phyloP scores from a whole-genome alignment of 148 eudicot species.

The Gaultheria prostrata region DNA sequence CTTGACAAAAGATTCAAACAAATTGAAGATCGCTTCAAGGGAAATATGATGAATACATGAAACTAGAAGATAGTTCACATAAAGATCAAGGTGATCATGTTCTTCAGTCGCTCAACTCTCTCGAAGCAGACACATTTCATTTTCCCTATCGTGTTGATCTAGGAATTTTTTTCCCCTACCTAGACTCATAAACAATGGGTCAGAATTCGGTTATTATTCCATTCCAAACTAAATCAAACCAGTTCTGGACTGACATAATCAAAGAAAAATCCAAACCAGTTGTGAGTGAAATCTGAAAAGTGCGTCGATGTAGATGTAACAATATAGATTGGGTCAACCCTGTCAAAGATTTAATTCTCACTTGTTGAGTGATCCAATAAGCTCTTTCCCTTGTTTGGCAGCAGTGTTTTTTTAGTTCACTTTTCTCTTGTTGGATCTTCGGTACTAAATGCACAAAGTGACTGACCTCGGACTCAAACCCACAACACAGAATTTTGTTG shows the following conservation, averaged over 20 bases:
- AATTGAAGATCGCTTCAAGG: background rate
- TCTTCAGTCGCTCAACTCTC: background rate
- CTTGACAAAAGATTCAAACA: background rate
- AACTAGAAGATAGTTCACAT: background rate
- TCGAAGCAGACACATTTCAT: background rate
- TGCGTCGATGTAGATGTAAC: no score
- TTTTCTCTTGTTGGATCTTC: background rate
- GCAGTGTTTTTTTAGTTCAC: background rate
- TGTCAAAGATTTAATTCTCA: no score
- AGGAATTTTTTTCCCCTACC: background rate
- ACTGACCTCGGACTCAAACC: background rate
- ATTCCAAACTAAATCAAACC: no score
- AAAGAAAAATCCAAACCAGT: no score
- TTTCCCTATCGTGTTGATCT: background rate
- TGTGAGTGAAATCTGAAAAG: no score
- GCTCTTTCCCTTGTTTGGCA: no score
- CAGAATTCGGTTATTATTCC: background rate
- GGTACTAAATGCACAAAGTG: background rate
- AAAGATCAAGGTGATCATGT: slow-evolving; percentile 2
- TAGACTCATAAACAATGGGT: background rate
- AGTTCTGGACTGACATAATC: no score
- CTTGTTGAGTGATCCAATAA: no score
- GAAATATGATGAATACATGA: background rate
- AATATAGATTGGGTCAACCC: no score
- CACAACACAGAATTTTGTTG: background rate